Conservation (phyloP, 2,329 filamentous ascomycete genomes). For the Claviceps cyperi region DNA sequence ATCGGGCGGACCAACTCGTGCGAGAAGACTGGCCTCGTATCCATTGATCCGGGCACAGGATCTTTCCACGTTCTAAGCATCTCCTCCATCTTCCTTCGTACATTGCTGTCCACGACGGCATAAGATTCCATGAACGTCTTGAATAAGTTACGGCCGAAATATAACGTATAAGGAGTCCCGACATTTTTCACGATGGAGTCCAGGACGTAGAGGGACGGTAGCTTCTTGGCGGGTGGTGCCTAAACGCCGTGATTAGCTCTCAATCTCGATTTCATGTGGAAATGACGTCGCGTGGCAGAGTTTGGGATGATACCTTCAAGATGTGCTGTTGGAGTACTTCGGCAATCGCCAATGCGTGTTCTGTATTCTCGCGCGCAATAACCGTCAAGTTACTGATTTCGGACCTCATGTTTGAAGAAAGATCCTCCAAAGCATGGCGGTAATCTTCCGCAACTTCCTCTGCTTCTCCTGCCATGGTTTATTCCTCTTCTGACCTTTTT, state of each 20-base stretch:
- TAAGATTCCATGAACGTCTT: constrained; percentile 96
- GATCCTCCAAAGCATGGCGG: constrained; percentile 79
- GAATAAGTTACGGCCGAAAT: constrained; percentile 83
- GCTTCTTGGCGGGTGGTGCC: constrained; percentile 77
- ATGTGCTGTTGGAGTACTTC: constrained; percentile 86
- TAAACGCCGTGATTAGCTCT: constrained; percentile 32
- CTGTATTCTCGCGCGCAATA: constrained; percentile 94
- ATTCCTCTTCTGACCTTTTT: constrained; percentile 6
- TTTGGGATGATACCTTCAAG: constrained; percentile 54
- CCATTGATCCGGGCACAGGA: constrained; percentile 83
- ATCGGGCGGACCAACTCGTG: constrained; percentile 78
- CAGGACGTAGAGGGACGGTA: constrained; percentile 92
- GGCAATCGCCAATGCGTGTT: constrained; percentile 87
- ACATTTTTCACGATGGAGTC: constrained; percentile 99
- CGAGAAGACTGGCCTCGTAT: constrained; percentile 83
- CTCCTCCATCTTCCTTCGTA: constrained; percentile 85
- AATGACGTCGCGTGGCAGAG: neutral
- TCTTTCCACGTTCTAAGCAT: constrained; percentile 98
- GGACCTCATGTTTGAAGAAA: constrained; percentile 79
- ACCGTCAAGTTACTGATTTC: constrained; percentile 96
- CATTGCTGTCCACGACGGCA: constrained; percentile 67
- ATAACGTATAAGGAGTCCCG: constrained; percentile 90
- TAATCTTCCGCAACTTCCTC: constrained; percentile 94
- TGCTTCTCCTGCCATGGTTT: constrained; percentile 37
- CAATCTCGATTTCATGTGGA: neutral